A percentile compares a stretch with the other conserved stretches of the same genome.
These are phyloP conservation scores for Willaertia magna DNA, from an alignment of 208 protist species.

Conservation along the genomic window DNA sequence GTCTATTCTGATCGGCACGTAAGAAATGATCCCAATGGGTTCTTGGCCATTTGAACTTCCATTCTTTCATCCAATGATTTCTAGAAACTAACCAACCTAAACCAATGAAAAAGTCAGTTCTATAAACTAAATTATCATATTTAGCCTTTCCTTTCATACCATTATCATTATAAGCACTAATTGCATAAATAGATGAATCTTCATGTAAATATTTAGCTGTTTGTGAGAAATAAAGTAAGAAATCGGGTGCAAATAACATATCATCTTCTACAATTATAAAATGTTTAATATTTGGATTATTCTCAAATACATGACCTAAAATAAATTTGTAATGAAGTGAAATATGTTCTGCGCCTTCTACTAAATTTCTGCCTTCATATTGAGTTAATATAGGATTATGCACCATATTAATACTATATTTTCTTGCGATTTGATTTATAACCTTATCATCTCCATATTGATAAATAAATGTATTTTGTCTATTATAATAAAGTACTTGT, in stretches of 20 bases:
- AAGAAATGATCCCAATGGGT: slow-evolving; percentile 16
- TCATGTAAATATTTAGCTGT: not conserved
- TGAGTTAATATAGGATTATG: not conserved
- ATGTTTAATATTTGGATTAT: not conserved
- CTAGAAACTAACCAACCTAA: slow-evolving; percentile 1
- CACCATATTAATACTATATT: not conserved
- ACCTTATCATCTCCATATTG: not conserved
- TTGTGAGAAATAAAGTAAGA: slow-evolving; percentile 10
- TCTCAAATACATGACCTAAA: not conserved
- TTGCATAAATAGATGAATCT: not conserved
- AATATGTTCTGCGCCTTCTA: slow-evolving; percentile 14
- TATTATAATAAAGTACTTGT: not conserved
- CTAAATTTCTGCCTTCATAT: not conserved
- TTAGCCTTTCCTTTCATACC: not conserved
- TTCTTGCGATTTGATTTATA: not conserved
- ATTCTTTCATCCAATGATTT: not conserved
- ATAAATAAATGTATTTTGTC: not conserved
- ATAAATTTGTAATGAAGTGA: slow-evolving; percentile 4
- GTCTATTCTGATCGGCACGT: not conserved
- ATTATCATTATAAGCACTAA: slow-evolving; percentile 15
- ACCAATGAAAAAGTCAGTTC: slow-evolving; percentile 18
- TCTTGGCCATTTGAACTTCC: not conserved
- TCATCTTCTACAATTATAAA: slow-evolving; percentile 17
- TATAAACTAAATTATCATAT: not conserved
- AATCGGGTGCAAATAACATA: slow-evolving; percentile 12